These are phyloP conservation scores for Fusarium burgessii DNA, from an alignment of 2,329 filamentous ascomycete genomes.

Conservation along the genomic window DNA sequence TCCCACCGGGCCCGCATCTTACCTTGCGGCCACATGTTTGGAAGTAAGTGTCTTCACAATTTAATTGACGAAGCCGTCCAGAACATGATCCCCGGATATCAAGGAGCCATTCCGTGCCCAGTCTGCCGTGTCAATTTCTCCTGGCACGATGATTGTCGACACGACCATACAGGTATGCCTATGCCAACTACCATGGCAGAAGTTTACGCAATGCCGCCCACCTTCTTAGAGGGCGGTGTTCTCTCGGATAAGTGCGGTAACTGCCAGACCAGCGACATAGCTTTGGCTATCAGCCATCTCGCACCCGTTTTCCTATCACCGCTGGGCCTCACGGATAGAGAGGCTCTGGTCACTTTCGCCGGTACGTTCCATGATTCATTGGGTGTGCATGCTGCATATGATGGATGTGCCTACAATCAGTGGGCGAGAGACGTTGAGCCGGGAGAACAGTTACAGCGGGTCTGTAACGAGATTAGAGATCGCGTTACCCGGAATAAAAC, in stretches of 20 bases:
- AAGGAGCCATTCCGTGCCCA: neutral
- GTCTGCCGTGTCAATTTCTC: conserved; percentile 9
- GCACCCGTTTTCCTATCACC: neutral
- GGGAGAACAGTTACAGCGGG: neutral
- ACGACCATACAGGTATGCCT: conserved; percentile 6
- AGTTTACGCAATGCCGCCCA: neutral
- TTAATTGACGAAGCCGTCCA: neutral
- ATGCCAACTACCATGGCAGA: conserved; percentile 8
- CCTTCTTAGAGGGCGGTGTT: conserved; percentile 3
- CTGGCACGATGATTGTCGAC: neutral
- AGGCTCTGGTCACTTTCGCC: neutral
- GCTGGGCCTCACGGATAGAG: neutral
- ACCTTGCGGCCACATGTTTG: conserved; percentile 40
- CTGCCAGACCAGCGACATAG: neutral
- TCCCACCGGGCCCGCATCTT: conserved; percentile 24
- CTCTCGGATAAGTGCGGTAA: conserved; percentile 15
- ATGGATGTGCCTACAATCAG: neutral
- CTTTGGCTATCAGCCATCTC: conserved; percentile 5
- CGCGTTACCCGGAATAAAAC: neutral
- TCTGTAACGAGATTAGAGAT: neutral
- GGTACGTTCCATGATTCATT: neutral
- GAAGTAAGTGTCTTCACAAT: conserved; percentile 2
- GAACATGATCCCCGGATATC: neutral
- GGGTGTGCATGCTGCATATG: neutral
- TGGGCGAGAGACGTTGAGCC: neutral